Evolutionary conservation across 768 basidiomycete species (phyloP).

Genomic region (Leccinum sublutescens): DNA sequence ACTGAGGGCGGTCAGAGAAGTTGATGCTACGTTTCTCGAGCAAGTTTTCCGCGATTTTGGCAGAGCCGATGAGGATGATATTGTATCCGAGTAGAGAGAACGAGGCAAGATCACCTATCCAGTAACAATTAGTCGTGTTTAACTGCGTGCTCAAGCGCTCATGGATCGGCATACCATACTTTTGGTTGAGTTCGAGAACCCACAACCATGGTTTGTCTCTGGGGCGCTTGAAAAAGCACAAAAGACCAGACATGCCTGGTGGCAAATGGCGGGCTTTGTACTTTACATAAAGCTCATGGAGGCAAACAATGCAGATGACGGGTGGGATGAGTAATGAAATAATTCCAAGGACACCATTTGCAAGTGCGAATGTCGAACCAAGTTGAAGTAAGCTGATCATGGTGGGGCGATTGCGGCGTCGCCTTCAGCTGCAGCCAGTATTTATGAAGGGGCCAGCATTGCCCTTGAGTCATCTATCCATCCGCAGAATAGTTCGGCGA

Average conservation of each 20-base stretch:
- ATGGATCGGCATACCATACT: slow-evolving; percentile 3
- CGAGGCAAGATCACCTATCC: slow-evolving; percentile 17
- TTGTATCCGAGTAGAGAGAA: slow-evolving; percentile 26
- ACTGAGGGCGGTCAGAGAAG: slow-evolving; percentile 20
- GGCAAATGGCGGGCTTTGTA: slow-evolving; percentile 7
- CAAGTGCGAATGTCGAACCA: background rate
- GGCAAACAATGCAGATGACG: background rate
- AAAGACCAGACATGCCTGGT: slow-evolving; percentile 16
- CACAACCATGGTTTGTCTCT: slow-evolving; percentile 9
- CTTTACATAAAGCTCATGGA: slow-evolving; percentile 1
- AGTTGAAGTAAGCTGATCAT: background rate
- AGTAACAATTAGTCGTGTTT: background rate
- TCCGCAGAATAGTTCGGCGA: too few relatives aligned
- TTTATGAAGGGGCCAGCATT: too few relatives aligned
- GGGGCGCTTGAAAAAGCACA: slow-evolving; percentile 9
- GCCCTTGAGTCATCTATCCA: too few relatives aligned
- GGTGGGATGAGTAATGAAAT: background rate
- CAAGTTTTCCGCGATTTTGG: slow-evolving; percentile 40
- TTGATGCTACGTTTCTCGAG: slow-evolving; percentile 44
- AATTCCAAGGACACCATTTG: background rate
- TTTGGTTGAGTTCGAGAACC: slow-evolving; percentile 7
- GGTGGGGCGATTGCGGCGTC: background rate
- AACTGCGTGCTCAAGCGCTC: background rate
- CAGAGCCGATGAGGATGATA: slow-evolving; percentile 44
- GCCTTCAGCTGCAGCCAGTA: too few relatives aligned